Evolutionary conservation across 495 filamentous ascomycete species (phyloP).

Genomic region (Penicillium coffeae): DNA sequence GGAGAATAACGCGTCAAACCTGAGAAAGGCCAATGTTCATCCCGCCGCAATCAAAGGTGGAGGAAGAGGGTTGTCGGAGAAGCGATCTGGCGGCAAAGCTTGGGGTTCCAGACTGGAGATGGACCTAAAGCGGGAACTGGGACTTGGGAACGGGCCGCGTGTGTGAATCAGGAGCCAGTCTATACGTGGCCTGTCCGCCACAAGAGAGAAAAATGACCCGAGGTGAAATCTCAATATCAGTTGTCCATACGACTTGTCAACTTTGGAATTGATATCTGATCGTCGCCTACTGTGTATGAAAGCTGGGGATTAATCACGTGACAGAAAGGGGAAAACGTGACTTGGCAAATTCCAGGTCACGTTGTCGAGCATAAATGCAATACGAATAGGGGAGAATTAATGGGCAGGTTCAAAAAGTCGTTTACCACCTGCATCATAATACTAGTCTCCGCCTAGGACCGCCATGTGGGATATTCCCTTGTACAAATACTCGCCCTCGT

Average conservation of each 20-base stretch:
- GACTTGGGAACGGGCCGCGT: constrained; percentile 3
- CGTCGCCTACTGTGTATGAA: no score
- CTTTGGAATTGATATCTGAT: no score
- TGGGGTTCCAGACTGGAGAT: constrained; percentile 16
- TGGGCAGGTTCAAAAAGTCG: no score
- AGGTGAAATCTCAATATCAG: background rate
- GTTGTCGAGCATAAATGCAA: no score
- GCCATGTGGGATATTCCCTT: no score
- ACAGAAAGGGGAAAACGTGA: background rate
- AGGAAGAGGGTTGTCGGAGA: constrained; percentile 12
- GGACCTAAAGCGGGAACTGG: constrained; percentile 8
- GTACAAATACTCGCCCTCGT: no score
- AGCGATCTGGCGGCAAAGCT: constrained; percentile 33
- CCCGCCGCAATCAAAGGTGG: constrained; percentile 22
- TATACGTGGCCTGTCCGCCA: background rate
- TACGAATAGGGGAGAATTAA: no score
- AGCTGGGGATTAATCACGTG: no score
- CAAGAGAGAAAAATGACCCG: background rate
- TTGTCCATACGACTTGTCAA: no score
- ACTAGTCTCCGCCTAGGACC: no score
- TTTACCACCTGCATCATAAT: no score
- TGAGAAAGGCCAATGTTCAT: constrained; percentile 28
- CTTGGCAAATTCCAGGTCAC: no score
- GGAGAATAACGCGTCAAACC: constrained; percentile 12
- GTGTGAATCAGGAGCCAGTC: background rate